phyloP scores from a whole-genome alignment of 129 eudicot genomes.

The Lactuca saligna region DNA sequence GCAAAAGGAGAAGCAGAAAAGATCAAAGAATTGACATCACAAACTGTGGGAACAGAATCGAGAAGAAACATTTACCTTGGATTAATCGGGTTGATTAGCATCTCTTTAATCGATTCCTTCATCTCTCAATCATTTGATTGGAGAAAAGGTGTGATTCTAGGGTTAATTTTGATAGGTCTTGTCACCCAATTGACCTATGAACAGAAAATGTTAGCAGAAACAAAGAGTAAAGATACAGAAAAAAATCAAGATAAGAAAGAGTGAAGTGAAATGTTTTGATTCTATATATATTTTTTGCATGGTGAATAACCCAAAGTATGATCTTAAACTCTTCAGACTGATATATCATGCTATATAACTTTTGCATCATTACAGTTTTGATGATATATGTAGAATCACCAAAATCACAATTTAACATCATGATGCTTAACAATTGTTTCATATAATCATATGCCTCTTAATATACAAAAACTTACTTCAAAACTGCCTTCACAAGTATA shows the following conservation, averaged over 20 bases:
- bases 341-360: conserved; percentile 60
- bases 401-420: conserved; percentile 24
- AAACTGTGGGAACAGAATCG: conserved; percentile 55
- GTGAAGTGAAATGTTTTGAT: conserved; percentile 29
- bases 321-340: conserved; percentile 56
- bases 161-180: conserved; percentile 62
- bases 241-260: conserved; percentile 41
- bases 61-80: conserved; percentile 76
- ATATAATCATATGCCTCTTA: too few relatives aligned
- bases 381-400: conserved; percentile 56
- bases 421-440: conserved; percentile 40
- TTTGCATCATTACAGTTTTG: conserved; percentile 58
- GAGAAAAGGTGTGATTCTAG: conserved; percentile 65
- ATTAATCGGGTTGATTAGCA: conserved; percentile 56
- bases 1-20: conserved; percentile 57
- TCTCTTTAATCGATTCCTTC: conserved; percentile 54
- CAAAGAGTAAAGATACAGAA: conserved; percentile 31
- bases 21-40: conserved; percentile 43
- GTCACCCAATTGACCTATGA: conserved; percentile 71
- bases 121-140: conserved; percentile 56
- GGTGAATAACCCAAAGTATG: conserved; percentile 76
- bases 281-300: conserved; percentile 45
- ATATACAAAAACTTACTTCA: conserved; percentile 36
- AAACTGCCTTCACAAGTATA: conserved; percentile 74
- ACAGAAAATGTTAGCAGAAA: conserved; percentile 59